Conservation (phyloP, 2,329 filamentous ascomycete genomes). For the Akanthomyces dipterigenus region DNA sequence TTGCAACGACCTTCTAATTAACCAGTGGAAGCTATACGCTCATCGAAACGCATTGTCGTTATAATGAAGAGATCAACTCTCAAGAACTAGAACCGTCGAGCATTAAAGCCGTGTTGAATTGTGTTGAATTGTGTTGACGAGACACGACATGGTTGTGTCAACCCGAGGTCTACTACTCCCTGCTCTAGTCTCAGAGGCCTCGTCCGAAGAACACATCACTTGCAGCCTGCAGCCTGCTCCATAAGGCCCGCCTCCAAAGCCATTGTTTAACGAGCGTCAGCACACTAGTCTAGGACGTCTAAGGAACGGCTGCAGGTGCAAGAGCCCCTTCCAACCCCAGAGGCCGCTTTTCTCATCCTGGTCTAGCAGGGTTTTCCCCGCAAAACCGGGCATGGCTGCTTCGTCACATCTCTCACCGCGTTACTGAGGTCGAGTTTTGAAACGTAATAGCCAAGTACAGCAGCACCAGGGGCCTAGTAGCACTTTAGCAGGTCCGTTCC, state of each 20-base stretch:
- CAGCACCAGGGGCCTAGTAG: neutral
- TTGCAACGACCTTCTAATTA: slow-evolving; percentile 4
- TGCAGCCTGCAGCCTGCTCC: neutral
- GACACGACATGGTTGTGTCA: neutral
- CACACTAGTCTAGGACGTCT: neutral
- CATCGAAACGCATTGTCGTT: neutral
- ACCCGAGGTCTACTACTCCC: neutral
- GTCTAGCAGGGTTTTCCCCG: slow-evolving; percentile 8
- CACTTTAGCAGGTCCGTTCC: neutral
- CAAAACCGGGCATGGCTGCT: slow-evolving; percentile 1
- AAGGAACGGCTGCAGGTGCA: neutral
- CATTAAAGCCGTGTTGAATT: neutral
- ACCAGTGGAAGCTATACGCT: neutral
- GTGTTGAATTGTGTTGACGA: neutral
- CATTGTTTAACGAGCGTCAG: neutral
- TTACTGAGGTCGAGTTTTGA: neutral
- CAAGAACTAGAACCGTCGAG: neutral
- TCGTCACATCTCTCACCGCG: slow-evolving; percentile 8
- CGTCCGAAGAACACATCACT: neutral
- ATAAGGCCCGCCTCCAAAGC: neutral
- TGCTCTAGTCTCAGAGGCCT: neutral
- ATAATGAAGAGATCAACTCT: neutral
- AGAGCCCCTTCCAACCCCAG: neutral
- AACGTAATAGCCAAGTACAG: slow-evolving; percentile 2
- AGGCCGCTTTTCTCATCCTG: neutral